Evolutionary conservation across 306 rosid species (phyloP), one percentile per base, ranked within the genome.

Genomic region (Vicia faba): DNA sequence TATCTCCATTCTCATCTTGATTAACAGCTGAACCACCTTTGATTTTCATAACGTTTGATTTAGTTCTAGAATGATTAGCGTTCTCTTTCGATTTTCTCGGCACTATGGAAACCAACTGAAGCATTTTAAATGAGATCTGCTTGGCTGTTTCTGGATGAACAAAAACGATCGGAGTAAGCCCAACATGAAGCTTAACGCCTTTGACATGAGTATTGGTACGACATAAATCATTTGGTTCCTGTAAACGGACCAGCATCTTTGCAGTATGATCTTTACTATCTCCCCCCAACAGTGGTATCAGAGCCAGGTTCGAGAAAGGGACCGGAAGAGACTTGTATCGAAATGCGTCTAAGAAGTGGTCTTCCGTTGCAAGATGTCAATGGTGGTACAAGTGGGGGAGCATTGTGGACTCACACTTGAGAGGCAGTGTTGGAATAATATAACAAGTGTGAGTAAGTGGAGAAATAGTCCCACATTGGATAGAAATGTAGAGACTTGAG

Each of bases 81-180:
- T 68, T 83, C 86, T 73, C 86, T 78, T 55, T 76, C 16, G 72
- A 26, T 56, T 79, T 72, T 70, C 89, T 88, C 41, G 96, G 91
- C 26, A 86, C 75, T 70, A 92, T 69, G 70, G 78, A 79, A 68
- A 89, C 88, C 58, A 79, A 75, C 79, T 87, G 92, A 75, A 88
- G 96, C 80, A 82, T 71, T 73, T 78, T 58, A 18, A 81, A 78
- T 20, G 88, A 81, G 61, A 81, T 84, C 64, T 9, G 79, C 46
- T 86, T 84, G 79, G 91, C 91, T 20, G 98, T 93, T 72, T 87
- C 96, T 23, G 98, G 93, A 69, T 93, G 96, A 70, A 87, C 79
- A 59, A 89, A 72, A 64, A 87, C 98, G 73, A 88, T 88, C 43
- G 96, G 84, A 60, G 96, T 93, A 70, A 86, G 96, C 69, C 76